Base-by-base conservation (phyloP, 2,329 filamentous ascomycete genomes). In the Balansia obtecta region DNA sequence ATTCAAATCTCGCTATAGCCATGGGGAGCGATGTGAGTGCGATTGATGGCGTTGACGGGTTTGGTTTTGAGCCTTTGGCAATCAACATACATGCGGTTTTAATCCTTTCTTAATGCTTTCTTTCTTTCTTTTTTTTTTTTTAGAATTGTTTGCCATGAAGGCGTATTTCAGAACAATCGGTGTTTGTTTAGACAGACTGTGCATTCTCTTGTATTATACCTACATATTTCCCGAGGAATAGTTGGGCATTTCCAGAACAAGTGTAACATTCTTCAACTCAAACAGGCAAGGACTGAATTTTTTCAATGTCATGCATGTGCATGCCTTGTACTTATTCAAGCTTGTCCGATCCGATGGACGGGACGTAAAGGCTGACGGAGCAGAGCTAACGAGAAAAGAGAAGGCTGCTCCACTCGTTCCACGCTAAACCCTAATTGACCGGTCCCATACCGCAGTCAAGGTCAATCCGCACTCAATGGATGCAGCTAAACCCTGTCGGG, bases 401-500 rank as follows among this genome's bases (percentile, higher is more conserved):
- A 12, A 11, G 37, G 22, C 27, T 7, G 32, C 47, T 43, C 39
- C 47, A 45, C 32, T 33, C 34, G 18, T 16, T 20, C 47, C 47
- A 49, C 47, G 38, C 46, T 32, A 41, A 40, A 49, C 47, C 27
- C 46, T 32, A 41, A 40, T 16, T 18, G n/a, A 37, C 13, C 45
- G 20, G 8, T 9, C 30, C 30, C 41, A 13, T n/a, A 11, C n/a
- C 39, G 10, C 39, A n/a, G 18, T 41, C 39, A 41, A 41, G 39
- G 39, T 41, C 39, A 48, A 38, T 44, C 30, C 45, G 45, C 40
- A 43, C 32, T 50, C 47, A 42, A 46, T 45, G 11, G 45, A 37
- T 43, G 46, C 43, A 46, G 48, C 50, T 55, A 55, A 52, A 48
- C 52, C 52, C 40, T 51, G 48, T 48, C 33, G 50, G 54, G 44